Evolutionary conservation across 2,329 filamentous ascomycete species (phyloP).

Genomic region (Zasmidium angulare): DNA sequence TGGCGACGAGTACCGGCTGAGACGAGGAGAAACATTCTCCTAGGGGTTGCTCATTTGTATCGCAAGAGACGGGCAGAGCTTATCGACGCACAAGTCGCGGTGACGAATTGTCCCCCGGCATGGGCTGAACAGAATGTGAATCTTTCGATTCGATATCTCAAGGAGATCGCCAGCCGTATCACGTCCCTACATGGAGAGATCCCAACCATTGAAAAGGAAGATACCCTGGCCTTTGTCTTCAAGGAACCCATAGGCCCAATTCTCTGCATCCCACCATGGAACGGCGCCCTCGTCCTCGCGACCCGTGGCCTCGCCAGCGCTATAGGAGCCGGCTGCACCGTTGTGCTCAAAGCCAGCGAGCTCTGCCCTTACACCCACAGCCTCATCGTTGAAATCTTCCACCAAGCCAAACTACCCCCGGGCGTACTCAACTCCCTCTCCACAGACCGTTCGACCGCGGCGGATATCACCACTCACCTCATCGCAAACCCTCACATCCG

Average conservation of each 20-base stretch:
- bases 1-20: constrained; percentile 32
- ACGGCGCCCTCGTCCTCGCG: constrained; percentile 55
- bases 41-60: constrained; percentile 32
- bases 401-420: constrained; percentile 72
- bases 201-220: constrained; percentile 50
- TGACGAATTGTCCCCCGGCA: constrained; percentile 41
- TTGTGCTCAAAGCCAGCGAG: constrained; percentile 71
- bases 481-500: constrained; percentile 67
- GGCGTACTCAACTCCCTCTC: constrained; percentile 74
- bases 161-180: constrained; percentile 41
- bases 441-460: constrained; percentile 60
- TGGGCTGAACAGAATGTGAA: constrained; percentile 37
- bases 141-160: constrained; percentile 29
- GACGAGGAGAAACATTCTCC: constrained; percentile 30
- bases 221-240: constrained; percentile 62
- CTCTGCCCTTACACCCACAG: constrained; percentile 63
- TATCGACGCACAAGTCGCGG: constrained; percentile 29
- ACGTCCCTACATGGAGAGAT: constrained; percentile 50
- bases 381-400: constrained; percentile 63
- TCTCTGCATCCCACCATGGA: constrained; percentile 80
- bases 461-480: constrained; percentile 64
- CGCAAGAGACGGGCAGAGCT: constrained; percentile 27
- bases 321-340: constrained; percentile 70
- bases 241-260: constrained; percentile 79
- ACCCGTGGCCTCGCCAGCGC: constrained; percentile 56